Evolutionary conservation across 495 filamentous ascomycete genomes (phyloP), one percentile per base, ranked within the genome.

Genomic region (Aspergillus funiculosus): DNA sequence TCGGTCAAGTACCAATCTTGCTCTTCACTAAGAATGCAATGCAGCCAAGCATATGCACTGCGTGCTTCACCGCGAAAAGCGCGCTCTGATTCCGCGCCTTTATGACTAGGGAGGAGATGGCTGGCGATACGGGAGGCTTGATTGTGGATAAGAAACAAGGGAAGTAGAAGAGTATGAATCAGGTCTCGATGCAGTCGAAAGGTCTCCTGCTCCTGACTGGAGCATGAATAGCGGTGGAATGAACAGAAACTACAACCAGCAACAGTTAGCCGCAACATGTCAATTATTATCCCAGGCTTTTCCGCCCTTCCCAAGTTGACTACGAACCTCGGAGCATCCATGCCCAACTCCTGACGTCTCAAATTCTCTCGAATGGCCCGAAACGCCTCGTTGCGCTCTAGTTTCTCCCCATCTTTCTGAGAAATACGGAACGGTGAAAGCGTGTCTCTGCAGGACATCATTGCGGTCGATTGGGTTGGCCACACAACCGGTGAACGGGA

Each of bases 141-240:
- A 45, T 71, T 62, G 59, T 75, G 76, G 44, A 81, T 73, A 39
- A 78, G 64, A 49, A 78, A 73, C 6, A 82, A 60, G 6, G 79
- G 78, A 10, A 77, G 68, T 37, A 79, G 66, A 13, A 81, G 66
- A 28, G 77, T 76, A 52, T 81, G 76, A 43, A 80, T 75, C 42
- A 81, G 71, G 38, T 81, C 78, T 51, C 77, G 75, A 43, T 81
- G 76, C n/a, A 80, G 63, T 5, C 78, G 68, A 59, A 75, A 79
- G 17, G 63, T 58, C 37, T 68, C 65, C 52, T 73, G 67, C 28
- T 70, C 65, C 32, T 66, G 47, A 18, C 54, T 31, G 40, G 60
- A 57, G 54, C 67, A 72, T 35, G 58, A 57, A 39, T 66, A 58
- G 29, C 50, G 57, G 52, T 80, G 76, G 34, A 53, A 52, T n/a